A percentile compares a stretch with the other conserved stretches of the same genome.
phyloP scores from a whole-genome alignment of 345 rosid genomes.

The Eucalyptus caleyi region DNA sequence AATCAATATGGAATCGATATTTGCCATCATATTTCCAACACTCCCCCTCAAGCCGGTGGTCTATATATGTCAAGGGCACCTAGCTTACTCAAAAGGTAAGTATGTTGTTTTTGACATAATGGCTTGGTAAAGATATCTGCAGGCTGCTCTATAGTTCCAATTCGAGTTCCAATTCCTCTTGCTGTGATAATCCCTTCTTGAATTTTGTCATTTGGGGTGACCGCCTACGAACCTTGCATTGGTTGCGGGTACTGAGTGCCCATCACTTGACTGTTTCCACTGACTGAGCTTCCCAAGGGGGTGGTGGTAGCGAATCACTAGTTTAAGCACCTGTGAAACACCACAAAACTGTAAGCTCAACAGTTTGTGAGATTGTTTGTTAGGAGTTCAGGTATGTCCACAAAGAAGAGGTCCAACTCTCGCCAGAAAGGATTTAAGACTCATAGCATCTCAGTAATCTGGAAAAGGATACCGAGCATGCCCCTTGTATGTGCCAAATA shows the following conservation, averaged over 20 bases:
- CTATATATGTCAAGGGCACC: no score
- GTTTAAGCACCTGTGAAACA: slow-evolving; percentile 46
- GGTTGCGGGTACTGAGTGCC: slow-evolving; percentile 50
- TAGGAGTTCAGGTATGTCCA: not conserved
- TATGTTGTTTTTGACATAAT: no score
- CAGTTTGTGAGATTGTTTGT: not conserved
- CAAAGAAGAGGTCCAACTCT: not conserved
- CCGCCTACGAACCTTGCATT: slow-evolving; percentile 41
- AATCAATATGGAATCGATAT: no score
- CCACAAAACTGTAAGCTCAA: not conserved
- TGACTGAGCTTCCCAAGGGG: slow-evolving; percentile 93
- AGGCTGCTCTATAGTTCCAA: no score
- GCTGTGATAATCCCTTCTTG: no score
- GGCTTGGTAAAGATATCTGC: no score
- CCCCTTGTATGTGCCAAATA: not conserved
- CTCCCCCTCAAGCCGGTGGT: no score
- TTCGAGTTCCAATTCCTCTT: no score
- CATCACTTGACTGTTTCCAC: slow-evolving; percentile 36
- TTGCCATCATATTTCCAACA: no score
- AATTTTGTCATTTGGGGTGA: not conserved
- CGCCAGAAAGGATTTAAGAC: not conserved
- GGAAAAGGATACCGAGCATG: not conserved
- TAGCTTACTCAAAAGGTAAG: no score
- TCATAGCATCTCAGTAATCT: not conserved
- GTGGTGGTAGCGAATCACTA: slow-evolving; percentile 60